A percentile compares a stretch with the other conserved stretches of the same genome.
Conservation (phyloP, 129 eudicot species). For the Logfia minima region DNA sequence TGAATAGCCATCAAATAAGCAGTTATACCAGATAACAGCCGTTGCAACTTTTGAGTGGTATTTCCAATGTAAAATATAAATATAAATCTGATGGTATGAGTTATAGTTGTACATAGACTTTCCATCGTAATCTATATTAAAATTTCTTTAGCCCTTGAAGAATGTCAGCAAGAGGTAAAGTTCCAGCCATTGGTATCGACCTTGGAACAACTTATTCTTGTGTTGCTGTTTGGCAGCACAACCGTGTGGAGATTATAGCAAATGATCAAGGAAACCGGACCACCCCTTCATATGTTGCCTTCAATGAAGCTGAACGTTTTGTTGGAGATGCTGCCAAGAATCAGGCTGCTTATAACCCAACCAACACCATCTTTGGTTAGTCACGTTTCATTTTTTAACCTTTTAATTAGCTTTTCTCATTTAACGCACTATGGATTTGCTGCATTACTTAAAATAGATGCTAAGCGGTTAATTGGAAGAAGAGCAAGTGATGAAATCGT, state of each 20-base stretch:
- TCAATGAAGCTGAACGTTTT: conserved; percentile 31
- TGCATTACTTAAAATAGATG: conserved; percentile 17
- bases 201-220: conserved; percentile 42
- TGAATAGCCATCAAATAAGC: neutral
- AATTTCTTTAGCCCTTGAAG: neutral
- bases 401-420: neutral
- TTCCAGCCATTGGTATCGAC: conserved; percentile 36
- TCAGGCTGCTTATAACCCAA: conserved; percentile 35
- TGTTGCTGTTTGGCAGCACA: conserved; percentile 35
- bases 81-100: conserved; percentile 1
- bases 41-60: conserved; percentile 9
- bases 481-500: conserved; percentile 29
- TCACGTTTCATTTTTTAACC: neutral
- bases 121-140: neutral
- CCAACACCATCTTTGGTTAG: conserved; percentile 40
- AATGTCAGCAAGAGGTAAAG: conserved; percentile 25
- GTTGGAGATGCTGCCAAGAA: conserved; percentile 41
- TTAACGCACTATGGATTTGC: neutral
- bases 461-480: conserved; percentile 36
- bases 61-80: neutral
- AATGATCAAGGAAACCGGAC: conserved; percentile 41
- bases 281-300: conserved; percentile 41
- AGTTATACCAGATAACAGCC: neutral
- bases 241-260: conserved; percentile 35
- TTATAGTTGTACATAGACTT: neutral